Percentiles rank a stretch among this genome's conserved stretches.
These are phyloP conservation scores for Haematococcus sp. DNA, from an alignment of 139 green algal genomes.

Conservation along the genomic window DNA sequence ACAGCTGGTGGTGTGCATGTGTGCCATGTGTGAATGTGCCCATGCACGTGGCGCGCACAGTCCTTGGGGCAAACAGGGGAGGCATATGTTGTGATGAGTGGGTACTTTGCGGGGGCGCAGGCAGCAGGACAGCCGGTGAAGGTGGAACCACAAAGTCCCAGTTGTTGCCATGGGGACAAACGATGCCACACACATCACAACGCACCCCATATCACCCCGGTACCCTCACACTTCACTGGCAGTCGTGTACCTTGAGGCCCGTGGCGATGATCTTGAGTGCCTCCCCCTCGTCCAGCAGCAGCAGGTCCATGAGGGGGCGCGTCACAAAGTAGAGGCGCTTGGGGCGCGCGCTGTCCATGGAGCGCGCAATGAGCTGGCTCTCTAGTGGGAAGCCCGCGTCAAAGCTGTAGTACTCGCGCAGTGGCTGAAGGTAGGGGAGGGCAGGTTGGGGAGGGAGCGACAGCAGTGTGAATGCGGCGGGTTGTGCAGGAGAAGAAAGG, in stretches of 20 bases:
- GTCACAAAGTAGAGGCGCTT: constrained; percentile 71
- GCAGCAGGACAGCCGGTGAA: too few species aligned
- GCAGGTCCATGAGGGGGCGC: constrained; percentile 45
- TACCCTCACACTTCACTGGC: background rate
- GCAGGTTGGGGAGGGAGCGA: background rate
- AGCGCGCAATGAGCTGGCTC: constrained; percentile 63
- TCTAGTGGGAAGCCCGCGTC: constrained; percentile 48
- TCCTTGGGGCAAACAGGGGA: too few species aligned
- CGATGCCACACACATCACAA: background rate
- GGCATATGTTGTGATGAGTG: too few species aligned
- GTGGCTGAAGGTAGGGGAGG: constrained; percentile 14
- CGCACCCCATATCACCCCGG: background rate
- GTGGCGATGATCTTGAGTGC: constrained; percentile 71
- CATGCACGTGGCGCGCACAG: background rate
- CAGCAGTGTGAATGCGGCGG: background rate
- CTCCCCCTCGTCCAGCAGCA: constrained; percentile 70
- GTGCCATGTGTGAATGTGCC: background rate
- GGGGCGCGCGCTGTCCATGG: constrained; percentile 39
- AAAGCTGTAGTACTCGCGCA: constrained; percentile 75
- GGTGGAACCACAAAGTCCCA: too few species aligned
- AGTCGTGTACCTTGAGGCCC: constrained; percentile 73
- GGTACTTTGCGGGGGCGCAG: too few species aligned
- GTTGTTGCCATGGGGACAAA: background rate
- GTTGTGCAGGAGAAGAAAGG: background rate
- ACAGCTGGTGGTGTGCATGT: too few species aligned